A percentile compares a stretch with the other conserved stretches of the same genome.
phyloP scores from a whole-genome alignment of 202 grass and related monocot genomes.

The Elaeis oleifera region DNA sequence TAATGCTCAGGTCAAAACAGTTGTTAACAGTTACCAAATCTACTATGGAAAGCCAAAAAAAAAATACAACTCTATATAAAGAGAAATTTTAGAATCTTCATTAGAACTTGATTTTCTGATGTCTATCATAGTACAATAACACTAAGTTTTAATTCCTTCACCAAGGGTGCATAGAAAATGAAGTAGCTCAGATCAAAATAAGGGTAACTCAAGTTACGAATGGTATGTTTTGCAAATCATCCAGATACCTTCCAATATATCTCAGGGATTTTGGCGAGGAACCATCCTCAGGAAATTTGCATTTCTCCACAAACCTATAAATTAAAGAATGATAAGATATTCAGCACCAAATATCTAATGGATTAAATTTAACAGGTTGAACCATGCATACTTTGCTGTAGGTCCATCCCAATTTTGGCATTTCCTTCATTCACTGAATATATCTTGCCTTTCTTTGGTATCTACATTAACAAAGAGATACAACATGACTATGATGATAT shows the following conservation, averaged over 20 bases:
- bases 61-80: too few species aligned
- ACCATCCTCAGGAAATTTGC: conserved; percentile 76
- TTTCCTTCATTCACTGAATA: conserved; percentile 99
- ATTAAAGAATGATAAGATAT: not conserved
- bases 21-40: too few species aligned
- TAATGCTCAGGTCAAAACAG: too few species aligned
- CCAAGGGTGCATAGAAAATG: not conserved
- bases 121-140: too few species aligned
- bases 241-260: conserved; percentile 86
- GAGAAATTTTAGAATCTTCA: too few species aligned
- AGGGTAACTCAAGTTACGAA: too few species aligned
- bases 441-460: conserved; percentile 82
- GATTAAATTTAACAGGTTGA: not conserved
- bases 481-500: too few species aligned
- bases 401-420: conserved; percentile 84
- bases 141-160: too few species aligned
- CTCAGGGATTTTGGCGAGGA: conserved; percentile 77
- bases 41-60: too few species aligned
- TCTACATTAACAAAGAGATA: conserved; percentile 29
- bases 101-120: too few species aligned
- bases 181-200: not conserved
- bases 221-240: not conserved
- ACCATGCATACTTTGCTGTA: conserved; percentile 50
- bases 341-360: conserved; percentile 15
- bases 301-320: conserved; percentile 78